Conservation (phyloP, 2,329 filamentous ascomycete genomes). For the Incumbomyces lentus region DNA sequence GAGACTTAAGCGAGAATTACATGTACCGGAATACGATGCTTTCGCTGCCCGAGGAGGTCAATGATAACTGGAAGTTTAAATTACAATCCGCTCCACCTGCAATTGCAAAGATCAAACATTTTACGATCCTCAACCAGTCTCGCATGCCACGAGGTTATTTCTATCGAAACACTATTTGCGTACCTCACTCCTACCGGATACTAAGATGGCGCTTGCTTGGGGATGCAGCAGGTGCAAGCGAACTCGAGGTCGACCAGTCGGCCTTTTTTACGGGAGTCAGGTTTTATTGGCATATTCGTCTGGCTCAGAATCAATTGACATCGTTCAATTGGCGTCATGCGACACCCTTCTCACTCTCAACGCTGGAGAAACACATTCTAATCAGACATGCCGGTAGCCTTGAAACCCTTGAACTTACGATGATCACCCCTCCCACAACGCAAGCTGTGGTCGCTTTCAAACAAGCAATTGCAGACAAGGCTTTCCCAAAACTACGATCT, state of each 20-base stretch:
- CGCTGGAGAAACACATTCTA: background rate
- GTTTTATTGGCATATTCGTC: slow-evolving; percentile 1
- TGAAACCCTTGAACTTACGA: background rate
- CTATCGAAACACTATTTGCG: background rate
- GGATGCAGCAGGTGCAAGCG: background rate
- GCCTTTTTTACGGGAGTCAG: background rate
- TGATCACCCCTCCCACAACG: background rate
- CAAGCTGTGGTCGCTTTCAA: background rate
- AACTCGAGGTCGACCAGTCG: background rate
- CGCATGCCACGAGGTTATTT: background rate
- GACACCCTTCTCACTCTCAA: background rate
- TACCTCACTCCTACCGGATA: background rate
- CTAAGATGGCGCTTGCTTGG: background rate
- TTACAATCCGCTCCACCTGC: background rate
- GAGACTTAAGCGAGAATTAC: background rate
- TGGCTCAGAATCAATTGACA: background rate
- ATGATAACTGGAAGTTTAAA: background rate
- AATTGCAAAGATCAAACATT: background rate
- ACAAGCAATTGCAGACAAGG: background rate
- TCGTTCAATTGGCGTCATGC: slow-evolving; percentile 5
- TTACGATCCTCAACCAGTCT: slow-evolving; percentile 1
- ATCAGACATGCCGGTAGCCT: background rate
- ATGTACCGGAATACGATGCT: background rate
- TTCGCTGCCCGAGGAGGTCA: background rate
- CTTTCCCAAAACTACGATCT: background rate